Percentiles rank a stretch among this genome's conserved stretches.
Conservation (phyloP, 805 yeast species). For the Candida pseudoglaebosa region DNA sequence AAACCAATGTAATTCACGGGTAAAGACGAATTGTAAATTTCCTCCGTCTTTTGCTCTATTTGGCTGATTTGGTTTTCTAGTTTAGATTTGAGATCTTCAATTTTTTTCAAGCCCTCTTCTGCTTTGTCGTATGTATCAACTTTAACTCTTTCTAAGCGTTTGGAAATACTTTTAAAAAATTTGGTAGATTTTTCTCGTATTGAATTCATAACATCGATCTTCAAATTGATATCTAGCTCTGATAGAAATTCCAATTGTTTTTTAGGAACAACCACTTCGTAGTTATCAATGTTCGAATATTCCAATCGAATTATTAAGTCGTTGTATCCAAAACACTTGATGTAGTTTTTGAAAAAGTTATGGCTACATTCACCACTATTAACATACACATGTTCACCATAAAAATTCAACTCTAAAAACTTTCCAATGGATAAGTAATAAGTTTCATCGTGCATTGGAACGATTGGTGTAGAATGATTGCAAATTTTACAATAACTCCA, state of each 20-base stretch:
- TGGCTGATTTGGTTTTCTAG: conserved; percentile 48
- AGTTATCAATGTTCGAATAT: conserved; percentile 67
- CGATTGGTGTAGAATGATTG: conserved; percentile 66
- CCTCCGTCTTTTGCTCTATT: conserved; percentile 44
- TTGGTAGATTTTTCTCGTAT: conserved; percentile 49
- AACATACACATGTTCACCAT: conserved; percentile 42
- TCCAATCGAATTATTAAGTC: conserved; percentile 78
- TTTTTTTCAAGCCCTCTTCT: conserved; percentile 59
- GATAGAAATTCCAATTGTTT: conserved; percentile 70
- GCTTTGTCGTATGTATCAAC: conserved; percentile 66
- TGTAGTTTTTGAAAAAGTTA: conserved; percentile 76
- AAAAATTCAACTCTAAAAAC: conserved; percentile 79
- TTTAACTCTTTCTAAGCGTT: conserved; percentile 72
- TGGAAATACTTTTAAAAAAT: conserved; percentile 71
- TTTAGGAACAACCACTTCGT: conserved; percentile 76
- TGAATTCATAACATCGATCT: conserved; percentile 55
- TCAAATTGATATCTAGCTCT: conserved; percentile 61
- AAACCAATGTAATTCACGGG: conserved; percentile 67
- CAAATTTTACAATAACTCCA: conserved; percentile 92
- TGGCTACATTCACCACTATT: conserved; percentile 56
- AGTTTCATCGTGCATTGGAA: conserved; percentile 79
- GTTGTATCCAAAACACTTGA: conserved; percentile 78
- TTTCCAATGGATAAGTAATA: conserved; percentile 94
- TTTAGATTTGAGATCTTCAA: conserved; percentile 53
- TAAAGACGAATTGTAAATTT: conserved; percentile 49